Evolutionary conservation across 352 stramenopile genomes (phyloP), one percentile per base, ranked within the genome.

Genomic region (Peronospora belbahrii): DNA sequence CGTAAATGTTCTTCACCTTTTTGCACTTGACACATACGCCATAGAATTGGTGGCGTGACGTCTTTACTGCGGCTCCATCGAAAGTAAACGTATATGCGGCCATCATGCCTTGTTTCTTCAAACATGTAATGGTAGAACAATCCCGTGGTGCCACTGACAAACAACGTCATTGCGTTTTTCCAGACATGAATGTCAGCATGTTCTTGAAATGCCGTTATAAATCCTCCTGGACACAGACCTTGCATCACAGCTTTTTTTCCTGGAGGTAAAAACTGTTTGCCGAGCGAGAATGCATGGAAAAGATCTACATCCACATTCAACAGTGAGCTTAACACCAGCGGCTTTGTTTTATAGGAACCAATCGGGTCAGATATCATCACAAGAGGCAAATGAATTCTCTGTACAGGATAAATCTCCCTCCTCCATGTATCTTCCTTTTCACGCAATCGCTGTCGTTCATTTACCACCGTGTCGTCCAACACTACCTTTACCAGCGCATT

Each of bases 241-340:
- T 74, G 58, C 61, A 88, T 75, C 37, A 81, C 56, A 0, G 63
- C 52, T 8, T 55, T 28, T 39, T 83, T 88, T 32, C 73, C 62
- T 9, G 57, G 56, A 2, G 75, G 75, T 31, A 67, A 57, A 34
- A 88, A 66, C 50, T 84, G 68, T 20, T 72, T 74, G 9, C 70
- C 70, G 0, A 88, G 42, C 34, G 67, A 79, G 6, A 58, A 65
- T 5, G 45, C 35, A 45, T 88, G 72, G 38, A 88, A 88, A 2
- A 36, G 20, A 0, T 44, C 46, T 10, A 73, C 15, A 33, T 81
- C 58, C 3, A 84, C 48, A 8, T 64, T 56, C 24, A 85, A 46
- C 18, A 61, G 8, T 7, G 52, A 46, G 27, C 23, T 48, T 13
- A 43, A 6, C 11, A 48, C 30, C 33, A 42, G 3, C 14, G 32